Conservation (phyloP, 1,139 yeast species). For the Pichia sp. region DNA sequence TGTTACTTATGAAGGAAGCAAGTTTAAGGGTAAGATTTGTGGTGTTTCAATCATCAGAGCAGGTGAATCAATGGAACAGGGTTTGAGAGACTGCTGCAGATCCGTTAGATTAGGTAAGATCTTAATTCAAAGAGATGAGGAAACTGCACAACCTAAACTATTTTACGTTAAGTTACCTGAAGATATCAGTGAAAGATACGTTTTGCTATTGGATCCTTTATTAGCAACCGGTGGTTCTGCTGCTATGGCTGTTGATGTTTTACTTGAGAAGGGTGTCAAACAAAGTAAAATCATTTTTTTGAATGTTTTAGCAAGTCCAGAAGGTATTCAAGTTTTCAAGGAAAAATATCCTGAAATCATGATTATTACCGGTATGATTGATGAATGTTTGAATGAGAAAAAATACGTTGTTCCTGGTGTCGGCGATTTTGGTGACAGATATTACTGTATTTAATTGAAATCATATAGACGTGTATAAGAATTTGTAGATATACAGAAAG, state of each 20-base stretch:
- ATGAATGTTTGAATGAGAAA: slow-evolving; percentile 74
- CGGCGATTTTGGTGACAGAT: slow-evolving; percentile 97
- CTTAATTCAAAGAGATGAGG: slow-evolving; percentile 94
- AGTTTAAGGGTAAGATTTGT: slow-evolving; percentile 85
- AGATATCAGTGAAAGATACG: slow-evolving; percentile 82
- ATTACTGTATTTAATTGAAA: slow-evolving; percentile 67
- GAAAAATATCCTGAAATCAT: slow-evolving; percentile 74
- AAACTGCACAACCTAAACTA: slow-evolving; percentile 68
- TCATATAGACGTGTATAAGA: no score
- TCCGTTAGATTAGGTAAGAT: slow-evolving; percentile 95
- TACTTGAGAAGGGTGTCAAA: slow-evolving; percentile 77
- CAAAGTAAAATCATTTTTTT: slow-evolving; percentile 82
- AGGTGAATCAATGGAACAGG: slow-evolving; percentile 98
- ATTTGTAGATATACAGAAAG: no score
- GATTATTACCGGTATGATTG: slow-evolving; percentile 91
- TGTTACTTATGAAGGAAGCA: slow-evolving; percentile 67
- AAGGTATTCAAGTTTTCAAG: slow-evolving; percentile 77
- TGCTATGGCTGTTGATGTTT: slow-evolving; percentile 90
- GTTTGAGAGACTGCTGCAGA: slow-evolving; percentile 91
- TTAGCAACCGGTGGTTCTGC: slow-evolving; percentile 98
- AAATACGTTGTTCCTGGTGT: slow-evolving; percentile 89
- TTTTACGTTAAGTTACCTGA: slow-evolving; percentile 92
- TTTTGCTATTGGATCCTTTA: slow-evolving; percentile 91
- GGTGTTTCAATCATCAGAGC: slow-evolving; percentile 97
- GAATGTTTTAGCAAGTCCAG: slow-evolving; percentile 90